These are phyloP conservation scores for Medicago lupulina DNA, from an alignment of 306 rosid species.

Conservation along the genomic window DNA sequence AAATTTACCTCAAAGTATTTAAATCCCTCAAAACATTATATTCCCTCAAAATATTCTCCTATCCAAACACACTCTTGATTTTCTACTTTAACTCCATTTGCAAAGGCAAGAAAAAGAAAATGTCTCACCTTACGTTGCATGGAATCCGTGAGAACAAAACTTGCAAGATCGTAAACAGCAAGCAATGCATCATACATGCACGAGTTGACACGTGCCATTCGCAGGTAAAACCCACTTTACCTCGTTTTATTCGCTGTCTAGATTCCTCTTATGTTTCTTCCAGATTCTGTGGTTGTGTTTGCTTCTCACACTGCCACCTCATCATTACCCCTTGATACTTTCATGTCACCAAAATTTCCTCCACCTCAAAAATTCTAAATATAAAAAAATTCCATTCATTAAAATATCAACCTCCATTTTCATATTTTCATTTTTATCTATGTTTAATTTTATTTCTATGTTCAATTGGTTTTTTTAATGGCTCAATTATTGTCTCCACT, in stretches of 20 bases:
- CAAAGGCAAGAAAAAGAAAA: too few relatives aligned
- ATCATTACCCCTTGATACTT: slow-evolving; percentile 40
- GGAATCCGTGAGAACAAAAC: too few relatives aligned
- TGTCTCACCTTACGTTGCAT: too few relatives aligned
- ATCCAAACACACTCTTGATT: too few relatives aligned
- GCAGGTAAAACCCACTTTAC: slow-evolving; percentile 3
- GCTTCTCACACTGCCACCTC: slow-evolving; percentile 74
- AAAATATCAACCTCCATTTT: slow-evolving; percentile 29
- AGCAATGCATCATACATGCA: slow-evolving; percentile 3
- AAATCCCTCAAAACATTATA: too few relatives aligned
- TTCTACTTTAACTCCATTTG: too few relatives aligned
- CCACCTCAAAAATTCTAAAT: slow-evolving; percentile 54
- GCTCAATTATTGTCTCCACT: slow-evolving; percentile 71
- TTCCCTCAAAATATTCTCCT: too few relatives aligned
- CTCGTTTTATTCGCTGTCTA: slow-evolving; percentile 29
- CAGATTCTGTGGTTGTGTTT: slow-evolving; percentile 49
- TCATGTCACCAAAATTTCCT: slow-evolving; percentile 54
- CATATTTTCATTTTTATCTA: not conserved
- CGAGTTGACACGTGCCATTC: slow-evolving; percentile 42
- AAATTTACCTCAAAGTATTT: too few relatives aligned
- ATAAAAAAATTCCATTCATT: slow-evolving; percentile 25
- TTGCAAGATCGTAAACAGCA: too few relatives aligned
- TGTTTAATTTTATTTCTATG: not conserved
- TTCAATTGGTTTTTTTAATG: slow-evolving; percentile 51
- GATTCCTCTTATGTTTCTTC: slow-evolving; percentile 48